Percentiles rank a stretch among this genome's conserved stretches.
Conservation (phyloP, 495 filamentous ascomycete species). For the Aspergillus sparsus region DNA sequence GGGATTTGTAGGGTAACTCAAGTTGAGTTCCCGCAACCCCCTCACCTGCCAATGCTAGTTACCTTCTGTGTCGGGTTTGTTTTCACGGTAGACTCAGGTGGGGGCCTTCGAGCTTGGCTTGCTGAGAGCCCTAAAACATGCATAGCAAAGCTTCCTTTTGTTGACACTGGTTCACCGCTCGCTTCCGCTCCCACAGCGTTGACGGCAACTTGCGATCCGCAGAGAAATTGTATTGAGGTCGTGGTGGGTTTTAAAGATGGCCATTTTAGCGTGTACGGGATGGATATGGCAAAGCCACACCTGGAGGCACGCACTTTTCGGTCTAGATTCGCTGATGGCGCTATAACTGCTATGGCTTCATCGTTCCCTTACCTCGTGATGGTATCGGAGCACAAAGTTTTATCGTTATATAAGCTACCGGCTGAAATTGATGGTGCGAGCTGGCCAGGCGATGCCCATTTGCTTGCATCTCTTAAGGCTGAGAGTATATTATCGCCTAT, state of each 20-base stretch:
- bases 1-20: constrained; percentile 81
- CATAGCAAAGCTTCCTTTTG: constrained; percentile 31
- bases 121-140: constrained; percentile 54
- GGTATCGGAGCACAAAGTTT: constrained; percentile 67
- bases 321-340: constrained; percentile 55
- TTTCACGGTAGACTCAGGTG: constrained; percentile 69
- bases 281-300: constrained; percentile 45
- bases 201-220: constrained; percentile 53
- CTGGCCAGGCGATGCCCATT: constrained; percentile 42
- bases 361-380: constrained; percentile 76
- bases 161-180: constrained; percentile 12
- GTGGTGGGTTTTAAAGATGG: constrained; percentile 79
- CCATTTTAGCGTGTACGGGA: constrained; percentile 66
- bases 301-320: constrained; percentile 57
- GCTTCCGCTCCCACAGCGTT: constrained; percentile 64
- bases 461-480: constrained; percentile 80
- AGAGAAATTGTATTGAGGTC: constrained; percentile 41
- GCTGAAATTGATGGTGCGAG: constrained; percentile 9
- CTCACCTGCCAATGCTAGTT: constrained; percentile 62
- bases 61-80: constrained; percentile 73
- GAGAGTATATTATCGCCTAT: constrained; percentile 78
- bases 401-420: constrained; percentile 73
- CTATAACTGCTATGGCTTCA: constrained; percentile 74
- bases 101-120: constrained; percentile 78
- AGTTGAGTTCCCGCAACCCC: constrained; percentile 62